Conservation (phyloP, 2,329 filamentous ascomycete genomes). For the Stagonosporopsis tanaceti region DNA sequence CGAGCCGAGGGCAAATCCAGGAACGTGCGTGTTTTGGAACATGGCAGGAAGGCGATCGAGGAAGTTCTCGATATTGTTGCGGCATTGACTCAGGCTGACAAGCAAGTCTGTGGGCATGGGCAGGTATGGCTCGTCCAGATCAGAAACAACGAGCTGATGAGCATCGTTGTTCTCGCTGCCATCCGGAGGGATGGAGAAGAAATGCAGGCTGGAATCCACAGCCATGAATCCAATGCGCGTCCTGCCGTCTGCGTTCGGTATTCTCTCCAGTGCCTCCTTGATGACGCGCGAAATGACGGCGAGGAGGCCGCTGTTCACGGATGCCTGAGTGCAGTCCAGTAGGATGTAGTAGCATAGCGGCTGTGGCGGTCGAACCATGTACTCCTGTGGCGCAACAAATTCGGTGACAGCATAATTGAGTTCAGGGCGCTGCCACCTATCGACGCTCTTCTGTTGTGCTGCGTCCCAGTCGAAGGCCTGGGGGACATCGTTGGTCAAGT, state of each 20-base stretch:
- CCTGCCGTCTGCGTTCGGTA: slow-evolving; percentile 95
- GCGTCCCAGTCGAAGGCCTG: slow-evolving; percentile 99
- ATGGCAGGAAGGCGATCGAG: slow-evolving; percentile 90
- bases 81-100: slow-evolving; percentile 86
- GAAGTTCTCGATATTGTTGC: slow-evolving; percentile 90
- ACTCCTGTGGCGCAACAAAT: slow-evolving; percentile 97
- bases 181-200: slow-evolving; percentile 93
- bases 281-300: slow-evolving; percentile 94
- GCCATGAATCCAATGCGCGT: slow-evolving; percentile 95
- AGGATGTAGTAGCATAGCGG: slow-evolving; percentile 59
- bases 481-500: slow-evolving; percentile 97
- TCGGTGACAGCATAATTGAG: slow-evolving; percentile 97
- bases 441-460: slow-evolving; percentile 82
- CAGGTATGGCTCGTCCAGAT: slow-evolving; percentile 94
- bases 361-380: slow-evolving; percentile 98
- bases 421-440: slow-evolving; percentile 90
- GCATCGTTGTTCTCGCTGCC: slow-evolving; percentile 84
- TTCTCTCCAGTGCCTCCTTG: slow-evolving; percentile 90
- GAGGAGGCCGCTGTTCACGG: slow-evolving; percentile 81
- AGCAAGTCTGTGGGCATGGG: slow-evolving; percentile 92
- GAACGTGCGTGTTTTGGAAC: slow-evolving; percentile 94
- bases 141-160: slow-evolving; percentile 91
- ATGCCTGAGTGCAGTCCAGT: slow-evolving; percentile 58
- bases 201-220: slow-evolving; percentile 92
- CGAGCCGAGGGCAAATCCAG: slow-evolving; percentile 91